A percentile compares a stretch with the other conserved stretches of the same genome.
These are phyloP conservation scores for Camelina neglecta DNA, from an alignment of 345 rosid genomes.

Conservation along the genomic window DNA sequence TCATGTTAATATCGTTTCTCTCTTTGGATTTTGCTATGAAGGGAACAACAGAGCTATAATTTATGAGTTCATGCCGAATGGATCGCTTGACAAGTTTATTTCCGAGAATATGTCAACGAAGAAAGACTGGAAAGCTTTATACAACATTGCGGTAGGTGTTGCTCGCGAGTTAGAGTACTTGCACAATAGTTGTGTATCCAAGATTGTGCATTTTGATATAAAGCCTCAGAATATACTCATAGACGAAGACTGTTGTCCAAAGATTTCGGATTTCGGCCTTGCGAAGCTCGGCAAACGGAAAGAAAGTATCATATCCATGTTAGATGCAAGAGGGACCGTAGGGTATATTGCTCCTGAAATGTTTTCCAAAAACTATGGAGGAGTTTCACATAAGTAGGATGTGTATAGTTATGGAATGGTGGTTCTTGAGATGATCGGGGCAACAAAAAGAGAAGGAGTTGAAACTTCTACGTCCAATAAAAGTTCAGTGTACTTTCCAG, in stretches of 20 bases:
- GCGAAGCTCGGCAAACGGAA: slow-evolving; percentile 46
- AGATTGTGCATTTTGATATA: slow-evolving; percentile 55
- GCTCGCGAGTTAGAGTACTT: slow-evolving; percentile 54
- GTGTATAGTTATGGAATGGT: slow-evolving; percentile 51
- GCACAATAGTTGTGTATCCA: slow-evolving; percentile 51
- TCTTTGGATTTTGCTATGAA: slow-evolving; percentile 40
- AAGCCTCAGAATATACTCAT: slow-evolving; percentile 56
- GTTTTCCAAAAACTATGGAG: slow-evolving; percentile 44
- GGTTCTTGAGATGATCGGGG: slow-evolving; percentile 42
- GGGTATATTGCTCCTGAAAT: slow-evolving; percentile 56
- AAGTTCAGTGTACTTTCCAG: slow-evolving; percentile 37
- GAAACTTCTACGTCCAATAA: slow-evolving; percentile 20
- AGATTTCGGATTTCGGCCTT: slow-evolving; percentile 57
- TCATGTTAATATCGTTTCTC: slow-evolving; percentile 53
- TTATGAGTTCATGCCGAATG: slow-evolving; percentile 53
- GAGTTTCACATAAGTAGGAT: slow-evolving; percentile 49
- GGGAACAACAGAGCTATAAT: slow-evolving; percentile 43
- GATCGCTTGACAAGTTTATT: slow-evolving; percentile 51
- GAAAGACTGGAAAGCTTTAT: slow-evolving; percentile 38
- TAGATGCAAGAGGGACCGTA: slow-evolving; percentile 37
- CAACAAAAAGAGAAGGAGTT: slow-evolving; percentile 15
- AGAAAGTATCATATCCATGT: slow-evolving; percentile 45
- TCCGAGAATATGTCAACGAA: neutral
- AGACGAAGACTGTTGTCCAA: slow-evolving; percentile 47
- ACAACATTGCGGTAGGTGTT: slow-evolving; percentile 42